Conservation (phyloP, 352 stramenopile species). For the Globisporangium sylvaticum region DNA sequence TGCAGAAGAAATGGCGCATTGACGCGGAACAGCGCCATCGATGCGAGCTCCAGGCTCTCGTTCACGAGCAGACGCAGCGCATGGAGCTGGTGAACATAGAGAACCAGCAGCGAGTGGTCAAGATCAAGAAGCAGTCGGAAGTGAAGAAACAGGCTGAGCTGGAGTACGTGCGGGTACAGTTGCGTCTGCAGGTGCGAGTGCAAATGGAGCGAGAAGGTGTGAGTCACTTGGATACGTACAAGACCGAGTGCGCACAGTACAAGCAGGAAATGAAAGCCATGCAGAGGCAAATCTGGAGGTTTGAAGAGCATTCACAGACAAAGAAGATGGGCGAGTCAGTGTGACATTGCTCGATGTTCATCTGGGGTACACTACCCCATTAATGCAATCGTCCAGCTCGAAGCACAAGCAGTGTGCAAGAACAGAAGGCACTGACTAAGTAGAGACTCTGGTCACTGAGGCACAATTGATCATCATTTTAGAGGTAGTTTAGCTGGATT, state of each 20-base stretch:
- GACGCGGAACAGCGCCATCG: constrained; percentile 25
- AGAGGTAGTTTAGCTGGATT: not conserved
- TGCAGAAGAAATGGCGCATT: constrained; percentile 27
- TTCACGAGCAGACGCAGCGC: constrained; percentile 17
- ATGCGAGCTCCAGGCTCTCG: constrained; percentile 21
- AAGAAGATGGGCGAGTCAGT: not conserved
- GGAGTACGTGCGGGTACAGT: constrained; percentile 33
- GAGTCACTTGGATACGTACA: not conserved
- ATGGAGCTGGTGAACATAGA: constrained; percentile 27
- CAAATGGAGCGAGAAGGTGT: constrained; percentile 22
- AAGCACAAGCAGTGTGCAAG: not conserved
- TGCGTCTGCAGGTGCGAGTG: constrained; percentile 30
- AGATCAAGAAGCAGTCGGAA: constrained; percentile 25
- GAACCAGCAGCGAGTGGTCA: constrained; percentile 19
- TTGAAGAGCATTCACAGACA: not conserved
- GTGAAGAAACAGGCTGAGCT: constrained; percentile 31
- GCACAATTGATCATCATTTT: not conserved
- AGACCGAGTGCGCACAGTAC: not conserved
- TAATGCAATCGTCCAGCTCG: not conserved
- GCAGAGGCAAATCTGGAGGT: not conserved
- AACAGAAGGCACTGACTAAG: not conserved
- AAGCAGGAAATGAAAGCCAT: not conserved
- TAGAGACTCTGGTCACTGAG: not conserved
- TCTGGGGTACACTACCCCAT: not conserved
- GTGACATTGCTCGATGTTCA: not conserved